Conservation (phyloP, 371 early-diverging fungal species). For the Phascolomyces articulosus region DNA sequence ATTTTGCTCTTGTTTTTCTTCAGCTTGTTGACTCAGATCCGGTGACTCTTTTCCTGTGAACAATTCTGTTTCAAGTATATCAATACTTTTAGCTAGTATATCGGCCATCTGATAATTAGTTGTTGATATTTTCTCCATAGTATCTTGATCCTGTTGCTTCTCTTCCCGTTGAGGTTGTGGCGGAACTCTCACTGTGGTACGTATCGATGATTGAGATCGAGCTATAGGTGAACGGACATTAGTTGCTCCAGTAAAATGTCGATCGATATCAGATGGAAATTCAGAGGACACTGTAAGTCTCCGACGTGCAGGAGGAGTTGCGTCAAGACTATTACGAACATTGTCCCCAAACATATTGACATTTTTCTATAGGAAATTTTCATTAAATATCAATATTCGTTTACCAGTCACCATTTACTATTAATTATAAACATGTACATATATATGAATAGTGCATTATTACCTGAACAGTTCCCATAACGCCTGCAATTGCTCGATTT, state of each 20-base stretch:
- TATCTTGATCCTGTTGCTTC: not conserved
- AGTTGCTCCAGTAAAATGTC: constrained; percentile 1
- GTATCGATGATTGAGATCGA: not conserved
- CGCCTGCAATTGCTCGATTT: constrained; percentile 65
- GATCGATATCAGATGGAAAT: constrained; percentile 42
- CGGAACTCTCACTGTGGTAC: not conserved
- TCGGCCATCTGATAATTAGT: constrained; percentile 55
- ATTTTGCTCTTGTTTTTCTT: constrained; percentile 16
- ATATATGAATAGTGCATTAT: too few species aligned
- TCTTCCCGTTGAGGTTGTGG: not conserved
- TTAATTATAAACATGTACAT: too few species aligned
- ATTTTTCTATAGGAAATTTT: constrained; percentile 38
- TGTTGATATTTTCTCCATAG: constrained; percentile 20
- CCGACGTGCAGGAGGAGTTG: constrained; percentile 15
- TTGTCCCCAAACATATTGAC: constrained; percentile 48
- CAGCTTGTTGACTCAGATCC: not conserved
- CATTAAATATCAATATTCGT: too few species aligned
- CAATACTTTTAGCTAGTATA: constrained; percentile 56
- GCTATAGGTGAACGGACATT: not conserved
- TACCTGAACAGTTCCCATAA: constrained; percentile 59
- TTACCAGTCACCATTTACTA: too few species aligned
- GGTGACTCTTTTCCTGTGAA: constrained; percentile 16
- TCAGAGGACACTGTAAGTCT: constrained; percentile 35
- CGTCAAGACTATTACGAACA: constrained; percentile 25
- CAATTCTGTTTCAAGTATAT: constrained; percentile 55